Evolutionary conservation across 2,329 filamentous ascomycete species (phyloP), one percentile per base, ranked within the genome.

Genomic region (Orbilia quercus): DNA sequence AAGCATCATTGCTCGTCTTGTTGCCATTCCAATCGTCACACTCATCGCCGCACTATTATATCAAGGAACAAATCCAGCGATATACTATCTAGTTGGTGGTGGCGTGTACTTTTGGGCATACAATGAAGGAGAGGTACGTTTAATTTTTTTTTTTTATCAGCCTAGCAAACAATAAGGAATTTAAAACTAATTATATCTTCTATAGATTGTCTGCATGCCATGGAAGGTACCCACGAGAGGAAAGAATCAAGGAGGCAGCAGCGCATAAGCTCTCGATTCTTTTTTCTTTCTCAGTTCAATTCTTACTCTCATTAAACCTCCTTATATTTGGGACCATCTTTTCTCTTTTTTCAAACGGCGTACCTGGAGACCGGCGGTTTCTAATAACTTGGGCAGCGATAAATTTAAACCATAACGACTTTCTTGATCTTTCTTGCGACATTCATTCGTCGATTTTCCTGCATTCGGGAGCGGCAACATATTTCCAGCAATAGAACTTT

Each of bases 21-120:
- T 95, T 72, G 83, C 96, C 62, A 87, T 96, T 64, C 95, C 95
- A 2, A 82, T 98, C 74, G 88, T 88, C 47, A 88, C 90, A 7
- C 84, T 98, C 44, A 84, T 89, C 18, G 88, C 91, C 4, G 84
- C 89, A 25, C 84, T 99, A 75, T 83, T 96, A 75, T 99, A 99
- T 80, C 95, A 98, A 81, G 91, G 88, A 69, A 96, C 93, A 25
- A 96, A 99, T 80, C 85, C 94, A 1, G 95, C 91, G 2, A 82
- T 98, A 58, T 99, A 98, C 82, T 97, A 98, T 80, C 80, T 96
- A 23, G 86, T 97, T 75, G 94, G 90, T 18, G 89, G 96, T 82
- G 84, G 83, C 6, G 89, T 95, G 12, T 99, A 98, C 81, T 96
- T 98, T 78, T 97, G 93, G 93, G 95, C 91, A 0, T 98, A 96